A percentile compares a stretch with the other conserved stretches of the same genome.
These are phyloP conservation scores for Erigeron philadelphicus DNA, from an alignment of 140 eudicot genomes.

Conservation along the genomic window DNA sequence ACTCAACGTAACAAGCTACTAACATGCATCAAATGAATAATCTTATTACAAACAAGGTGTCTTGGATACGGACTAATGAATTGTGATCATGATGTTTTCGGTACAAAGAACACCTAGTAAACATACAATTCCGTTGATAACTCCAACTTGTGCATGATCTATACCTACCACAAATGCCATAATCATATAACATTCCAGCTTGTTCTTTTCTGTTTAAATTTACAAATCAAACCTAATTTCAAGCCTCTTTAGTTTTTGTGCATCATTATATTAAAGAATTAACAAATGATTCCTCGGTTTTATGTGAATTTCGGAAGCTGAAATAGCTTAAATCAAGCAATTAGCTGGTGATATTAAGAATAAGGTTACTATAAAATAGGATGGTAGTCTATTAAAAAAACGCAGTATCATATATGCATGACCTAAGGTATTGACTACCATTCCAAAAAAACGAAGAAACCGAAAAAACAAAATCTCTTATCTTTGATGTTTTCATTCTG, in stretches of 20 bases:
- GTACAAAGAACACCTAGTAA: too few relatives aligned
- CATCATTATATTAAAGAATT: not conserved
- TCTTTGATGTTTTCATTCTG: constrained; percentile 14
- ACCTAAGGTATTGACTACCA: constrained; percentile 21
- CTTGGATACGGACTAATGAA: too few relatives aligned
- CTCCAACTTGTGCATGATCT: not conserved
- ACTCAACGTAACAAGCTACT: too few relatives aligned
- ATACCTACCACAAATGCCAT: not conserved
- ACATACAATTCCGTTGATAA: too few relatives aligned
- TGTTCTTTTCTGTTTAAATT: not conserved
- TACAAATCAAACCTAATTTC: too few relatives aligned
- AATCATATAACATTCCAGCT: not conserved
- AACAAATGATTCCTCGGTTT: not conserved
- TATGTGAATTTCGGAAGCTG: not conserved
- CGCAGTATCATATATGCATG: constrained; percentile 15
- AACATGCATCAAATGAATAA: too few relatives aligned
- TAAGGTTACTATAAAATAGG: constrained; percentile 22
- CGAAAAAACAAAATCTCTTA: not conserved
- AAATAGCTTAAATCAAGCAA: constrained; percentile 19
- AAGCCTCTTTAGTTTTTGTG: not conserved
- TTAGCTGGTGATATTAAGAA: constrained; percentile 17
- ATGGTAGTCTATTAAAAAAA: constrained; percentile 4
- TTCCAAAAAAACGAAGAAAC: not conserved
- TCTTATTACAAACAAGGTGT: too few relatives aligned
- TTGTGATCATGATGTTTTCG: too few relatives aligned